Base-by-base conservation (phyloP, 2,329 filamentous ascomycete species). In the Thermothelomyces thermophilus region DNA sequence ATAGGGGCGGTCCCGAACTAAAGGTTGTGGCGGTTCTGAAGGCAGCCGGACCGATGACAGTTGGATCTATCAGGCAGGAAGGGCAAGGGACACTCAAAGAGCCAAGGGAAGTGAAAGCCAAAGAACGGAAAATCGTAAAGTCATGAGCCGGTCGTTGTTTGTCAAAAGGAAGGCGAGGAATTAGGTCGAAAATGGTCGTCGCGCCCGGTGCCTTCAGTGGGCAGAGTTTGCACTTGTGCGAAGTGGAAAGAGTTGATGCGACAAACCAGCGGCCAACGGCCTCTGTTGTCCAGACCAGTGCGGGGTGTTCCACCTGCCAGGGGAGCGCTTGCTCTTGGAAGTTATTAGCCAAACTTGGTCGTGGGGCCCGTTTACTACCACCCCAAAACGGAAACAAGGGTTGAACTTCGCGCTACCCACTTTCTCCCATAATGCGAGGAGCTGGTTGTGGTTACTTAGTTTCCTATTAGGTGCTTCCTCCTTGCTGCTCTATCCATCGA, bases 121-220 rank as follows among this genome's bases (percentile, higher is more conserved):
- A 55, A 50, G 48, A 54, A 50, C 44, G 49, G 49, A 53, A 34
- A 34, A 26, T 26, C 24, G 24, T 26, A 9, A 43, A 24, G 51
- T 58, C 58, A 57, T 60, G 58, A 58, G 35, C 8, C n/a, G 45
- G 53, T 47, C 42, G 49, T 48, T 37, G 33, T 16, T 53, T 51
- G 57, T 56, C 24, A 54, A 33, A 44, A 31, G 41, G 50, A 41
- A 51, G 33, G 30, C 26, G 26, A 30, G 42, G 19, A 37, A 28
- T 51, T 48, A 41, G 53, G 48, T 26, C 50, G 48, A 44, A 46
- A 47, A 30, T 48, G 40, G 50, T 52, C 44, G 54, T 55, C 46
- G 44, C 55, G 44, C 49, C 50, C 44, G 28, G 37, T 48, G 42
- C 50, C 50, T 50, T 48, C 43, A 30, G 42, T 41, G 48, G 50